These are phyloP conservation scores for Coemansia sp. DNA, from an alignment of 192 early-diverging fungal genomes.

Conservation along the genomic window DNA sequence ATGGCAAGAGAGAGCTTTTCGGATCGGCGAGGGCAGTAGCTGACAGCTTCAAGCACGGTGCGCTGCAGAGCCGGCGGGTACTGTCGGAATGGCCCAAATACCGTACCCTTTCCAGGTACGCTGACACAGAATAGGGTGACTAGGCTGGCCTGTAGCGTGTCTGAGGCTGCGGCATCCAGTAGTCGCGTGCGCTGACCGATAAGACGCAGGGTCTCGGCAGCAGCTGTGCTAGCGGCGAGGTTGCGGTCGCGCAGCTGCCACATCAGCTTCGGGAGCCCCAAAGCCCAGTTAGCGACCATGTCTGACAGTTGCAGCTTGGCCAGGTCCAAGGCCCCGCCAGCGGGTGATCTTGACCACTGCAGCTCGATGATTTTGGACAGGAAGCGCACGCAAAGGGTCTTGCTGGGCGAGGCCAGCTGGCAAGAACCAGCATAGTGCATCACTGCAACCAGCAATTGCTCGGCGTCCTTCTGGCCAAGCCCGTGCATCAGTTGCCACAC, in stretches of 20 bases:
- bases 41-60: conserved; percentile 33
- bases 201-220: conserved; percentile 29
- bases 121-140: conserved; percentile 46
- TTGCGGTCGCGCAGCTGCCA: conserved; percentile 54
- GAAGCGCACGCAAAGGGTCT: conserved; percentile 40
- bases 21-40: conserved; percentile 24
- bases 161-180: conserved; percentile 17
- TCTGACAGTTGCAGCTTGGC: conserved; percentile 9
- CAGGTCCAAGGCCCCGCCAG: conserved; percentile 5
- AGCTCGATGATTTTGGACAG: conserved; percentile 27
- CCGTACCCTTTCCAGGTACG: conserved; percentile 43
- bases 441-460: conserved; percentile 23
- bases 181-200: conserved; percentile 43
- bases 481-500: conserved; percentile 36
- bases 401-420: conserved; percentile 29
- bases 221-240: conserved; percentile 31
- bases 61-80: conserved; percentile 35
- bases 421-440: conserved; percentile 30
- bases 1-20: conserved; percentile 26
- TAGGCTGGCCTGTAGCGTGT: conserved; percentile 35
- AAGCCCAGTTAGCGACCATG: conserved; percentile 28
- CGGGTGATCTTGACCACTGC: conserved; percentile 26
- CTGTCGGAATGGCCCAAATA: conserved; percentile 44
- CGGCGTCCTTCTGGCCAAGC: conserved; percentile 19
- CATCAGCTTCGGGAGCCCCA: conserved; percentile 45